A percentile compares a stretch with the other conserved stretches of the same genome.
phyloP scores from a whole-genome alignment of 176 grass and related monocot genomes.

The Rhynchospora tenuis region DNA sequence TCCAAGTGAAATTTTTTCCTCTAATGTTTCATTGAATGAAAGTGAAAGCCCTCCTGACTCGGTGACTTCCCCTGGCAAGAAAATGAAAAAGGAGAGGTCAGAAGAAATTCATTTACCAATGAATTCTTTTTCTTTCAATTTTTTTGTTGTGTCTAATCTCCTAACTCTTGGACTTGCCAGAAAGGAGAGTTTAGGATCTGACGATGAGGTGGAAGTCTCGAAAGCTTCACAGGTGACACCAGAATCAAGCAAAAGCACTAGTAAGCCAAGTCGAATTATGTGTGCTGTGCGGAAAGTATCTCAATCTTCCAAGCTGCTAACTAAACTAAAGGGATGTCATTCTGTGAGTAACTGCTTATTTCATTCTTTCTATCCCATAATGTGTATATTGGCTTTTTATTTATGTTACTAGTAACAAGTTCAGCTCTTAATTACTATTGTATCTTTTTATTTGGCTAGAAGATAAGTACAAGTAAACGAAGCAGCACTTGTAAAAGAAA shows the following conservation, averaged over 20 bases:
- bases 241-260: not conserved
- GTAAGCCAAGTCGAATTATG: not conserved
- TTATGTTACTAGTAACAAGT: not conserved
- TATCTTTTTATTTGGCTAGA: not conserved
- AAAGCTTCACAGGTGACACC: not conserved
- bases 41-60: not conserved
- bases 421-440: not conserved
- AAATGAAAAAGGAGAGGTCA: not conserved
- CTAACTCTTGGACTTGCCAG: not conserved
- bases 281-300: not conserved
- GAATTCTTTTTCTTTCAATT: not conserved
- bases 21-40: not conserved
- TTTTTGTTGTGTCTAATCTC: not conserved
- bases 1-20: not conserved
- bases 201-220: not conserved
- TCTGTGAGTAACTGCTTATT: not conserved
- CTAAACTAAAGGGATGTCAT: not conserved
- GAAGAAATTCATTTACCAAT: not conserved
- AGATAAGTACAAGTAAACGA: not conserved
- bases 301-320: not conserved
- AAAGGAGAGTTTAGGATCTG: not conserved
- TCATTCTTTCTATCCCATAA: not conserved
- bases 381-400: not conserved
- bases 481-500: not conserved
- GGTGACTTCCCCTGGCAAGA: not conserved